Conservation (phyloP, 2,329 filamentous ascomycete genomes). For the Pseudocercospora vitis region DNA sequence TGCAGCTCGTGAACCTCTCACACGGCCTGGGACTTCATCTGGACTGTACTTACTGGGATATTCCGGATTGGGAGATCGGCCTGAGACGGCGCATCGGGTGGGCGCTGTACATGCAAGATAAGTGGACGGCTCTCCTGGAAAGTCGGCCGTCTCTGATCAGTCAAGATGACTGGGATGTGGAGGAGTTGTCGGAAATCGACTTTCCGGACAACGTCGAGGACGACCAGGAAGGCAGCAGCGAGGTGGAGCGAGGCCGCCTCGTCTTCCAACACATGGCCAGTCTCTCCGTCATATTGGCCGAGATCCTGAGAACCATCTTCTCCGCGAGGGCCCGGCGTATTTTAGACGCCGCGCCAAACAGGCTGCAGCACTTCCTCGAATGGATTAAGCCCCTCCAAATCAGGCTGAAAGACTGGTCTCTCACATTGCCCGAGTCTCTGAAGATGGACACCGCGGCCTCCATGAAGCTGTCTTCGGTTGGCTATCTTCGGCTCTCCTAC, state of each 20-base stretch:
- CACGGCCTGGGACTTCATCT: slow-evolving; percentile 44
- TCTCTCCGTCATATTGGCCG: slow-evolving; percentile 28
- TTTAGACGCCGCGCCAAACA: slow-evolving; percentile 21
- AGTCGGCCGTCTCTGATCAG: slow-evolving; percentile 33
- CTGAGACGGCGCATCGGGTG: slow-evolving; percentile 35
- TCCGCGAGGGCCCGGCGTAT: slow-evolving; percentile 25
- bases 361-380: slow-evolving; percentile 24
- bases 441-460: slow-evolving; percentile 31
- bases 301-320: slow-evolving; percentile 28
- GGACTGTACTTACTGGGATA: slow-evolving; percentile 32
- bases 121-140: slow-evolving; percentile 32
- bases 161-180: slow-evolving; percentile 32
- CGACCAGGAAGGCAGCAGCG: slow-evolving; percentile 33
- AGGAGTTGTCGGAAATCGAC: slow-evolving; percentile 27
- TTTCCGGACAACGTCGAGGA: slow-evolving; percentile 37
- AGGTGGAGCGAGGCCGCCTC: slow-evolving; percentile 32
- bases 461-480: slow-evolving; percentile 37
- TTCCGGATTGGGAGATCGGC: slow-evolving; percentile 35
- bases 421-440: slow-evolving; percentile 28
- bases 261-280: slow-evolving; percentile 36
- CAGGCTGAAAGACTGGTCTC: slow-evolving; percentile 30
- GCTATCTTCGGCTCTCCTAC: slow-evolving; percentile 49
- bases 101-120: slow-evolving; percentile 36
- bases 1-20: slow-evolving; percentile 41
- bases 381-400: slow-evolving; percentile 32